A percentile compares a stretch with the other conserved stretches of the same genome.
Conservation (phyloP, 306 rosid genomes). For the Cicer arietinum region DNA sequence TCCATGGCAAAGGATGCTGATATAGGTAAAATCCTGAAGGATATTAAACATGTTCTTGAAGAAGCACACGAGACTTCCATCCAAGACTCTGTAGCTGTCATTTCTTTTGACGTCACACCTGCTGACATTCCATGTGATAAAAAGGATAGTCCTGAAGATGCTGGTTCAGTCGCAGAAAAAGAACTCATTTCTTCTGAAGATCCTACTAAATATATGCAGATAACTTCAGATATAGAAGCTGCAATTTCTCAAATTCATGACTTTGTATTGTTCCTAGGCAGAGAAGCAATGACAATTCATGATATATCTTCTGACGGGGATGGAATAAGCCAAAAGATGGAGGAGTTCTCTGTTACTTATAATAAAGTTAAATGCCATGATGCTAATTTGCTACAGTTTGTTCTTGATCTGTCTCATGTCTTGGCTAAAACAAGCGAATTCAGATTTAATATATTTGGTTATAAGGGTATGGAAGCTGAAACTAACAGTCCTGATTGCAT, state of each 20-base stretch:
- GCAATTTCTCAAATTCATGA: conserved; percentile 82
- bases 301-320: conserved; percentile 61
- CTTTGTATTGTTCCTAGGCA: conserved; percentile 71
- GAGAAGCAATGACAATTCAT: conserved; percentile 74
- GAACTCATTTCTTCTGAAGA: conserved; percentile 54
- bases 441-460: conserved; percentile 79
- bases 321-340: conserved; percentile 68
- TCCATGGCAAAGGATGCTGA: conserved; percentile 72
- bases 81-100: conserved; percentile 55
- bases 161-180: conserved; percentile 58
- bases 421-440: conserved; percentile 78
- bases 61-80: conserved; percentile 60
- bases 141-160: conserved; percentile 62
- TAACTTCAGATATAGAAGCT: conserved; percentile 67
- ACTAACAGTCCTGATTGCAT: conserved; percentile 92
- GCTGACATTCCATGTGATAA: conserved; percentile 59
- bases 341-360: conserved; percentile 73
- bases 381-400: conserved; percentile 71
- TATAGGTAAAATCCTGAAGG: conserved; percentile 66
- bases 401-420: conserved; percentile 77
- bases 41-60: conserved; percentile 69
- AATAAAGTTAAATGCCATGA: conserved; percentile 57
- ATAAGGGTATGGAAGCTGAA: conserved; percentile 73
- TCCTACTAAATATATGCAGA: conserved; percentile 49
- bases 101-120: conserved; percentile 54